Conservation (phyloP, 2,329 filamentous ascomycete species). For the Dactylellina parvicollis region DNA sequence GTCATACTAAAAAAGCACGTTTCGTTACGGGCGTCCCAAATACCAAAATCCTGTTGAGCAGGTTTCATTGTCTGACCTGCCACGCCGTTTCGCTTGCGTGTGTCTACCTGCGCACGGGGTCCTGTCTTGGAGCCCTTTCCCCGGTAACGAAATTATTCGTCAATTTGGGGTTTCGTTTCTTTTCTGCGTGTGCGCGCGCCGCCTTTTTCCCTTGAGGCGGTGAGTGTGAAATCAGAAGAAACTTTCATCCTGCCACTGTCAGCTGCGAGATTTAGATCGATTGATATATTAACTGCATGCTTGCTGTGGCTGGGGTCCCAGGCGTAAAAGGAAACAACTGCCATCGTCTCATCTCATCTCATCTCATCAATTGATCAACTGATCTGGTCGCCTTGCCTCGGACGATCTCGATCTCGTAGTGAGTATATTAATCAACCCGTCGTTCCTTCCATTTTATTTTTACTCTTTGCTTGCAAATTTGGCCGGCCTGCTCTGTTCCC, state of each 20-base stretch:
- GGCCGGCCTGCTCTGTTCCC: background rate
- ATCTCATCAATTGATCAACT: background rate
- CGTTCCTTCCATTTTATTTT: background rate
- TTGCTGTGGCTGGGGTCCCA: constrained; percentile 39
- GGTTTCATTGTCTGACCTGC: constrained; percentile 14
- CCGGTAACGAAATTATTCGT: constrained; percentile 28
- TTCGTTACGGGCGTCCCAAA: constrained; percentile 35
- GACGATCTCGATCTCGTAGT: constrained; percentile 11
- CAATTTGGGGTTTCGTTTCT: constrained; percentile 15
- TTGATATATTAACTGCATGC: constrained; percentile 35
- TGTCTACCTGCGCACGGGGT: constrained; percentile 46
- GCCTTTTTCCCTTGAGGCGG: background rate
- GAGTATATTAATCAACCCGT: constrained; percentile 7
- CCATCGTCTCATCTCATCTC: constrained; percentile 1
- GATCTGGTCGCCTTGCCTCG: background rate
- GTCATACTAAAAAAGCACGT: constrained; percentile 46
- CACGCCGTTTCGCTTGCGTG: constrained; percentile 16
- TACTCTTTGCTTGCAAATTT: background rate
- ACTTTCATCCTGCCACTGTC: background rate
- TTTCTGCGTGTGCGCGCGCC: constrained; percentile 4
- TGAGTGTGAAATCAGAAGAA: constrained; percentile 12
- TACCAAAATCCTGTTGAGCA: constrained; percentile 46
- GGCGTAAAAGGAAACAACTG: background rate
- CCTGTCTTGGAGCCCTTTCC: constrained; percentile 1
- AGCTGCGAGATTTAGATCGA: constrained; percentile 13